A percentile compares a stretch with the other conserved stretches of the same genome.
phyloP scores from a whole-genome alignment of 2,329 filamentous ascomycete species.

The Curvularia verruculosa region DNA sequence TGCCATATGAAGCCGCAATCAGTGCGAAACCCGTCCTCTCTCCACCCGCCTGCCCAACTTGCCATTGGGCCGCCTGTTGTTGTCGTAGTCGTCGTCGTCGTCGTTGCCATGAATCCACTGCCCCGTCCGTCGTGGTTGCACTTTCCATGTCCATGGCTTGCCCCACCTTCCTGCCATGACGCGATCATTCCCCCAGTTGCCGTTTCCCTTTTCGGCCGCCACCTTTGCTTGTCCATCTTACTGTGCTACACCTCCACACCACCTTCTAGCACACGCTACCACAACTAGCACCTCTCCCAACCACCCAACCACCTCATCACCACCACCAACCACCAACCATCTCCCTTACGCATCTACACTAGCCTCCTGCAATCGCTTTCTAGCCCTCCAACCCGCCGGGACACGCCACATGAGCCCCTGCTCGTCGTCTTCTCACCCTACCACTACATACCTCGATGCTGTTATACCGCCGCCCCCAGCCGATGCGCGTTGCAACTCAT shows the following conservation, averaged over 20 bases:
- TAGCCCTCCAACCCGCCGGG: conserved; percentile 17
- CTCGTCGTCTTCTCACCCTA: background rate
- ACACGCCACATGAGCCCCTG: conserved; percentile 10
- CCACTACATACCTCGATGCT: too few relatives aligned
- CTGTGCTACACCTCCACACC: too few relatives aligned
- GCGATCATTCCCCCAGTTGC: conserved; percentile 16
- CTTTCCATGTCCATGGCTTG: conserved; percentile 19
- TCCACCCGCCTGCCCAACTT: too few relatives aligned
- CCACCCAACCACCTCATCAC: background rate
- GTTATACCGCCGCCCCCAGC: background rate
- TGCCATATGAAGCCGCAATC: conserved; percentile 1
- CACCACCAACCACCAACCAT: background rate
- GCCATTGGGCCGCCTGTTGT: too few relatives aligned
- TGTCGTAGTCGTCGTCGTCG: too few relatives aligned
- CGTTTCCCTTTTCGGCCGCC: conserved; percentile 29
- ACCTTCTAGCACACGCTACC: conserved; percentile 5
- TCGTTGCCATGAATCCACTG: too few relatives aligned
- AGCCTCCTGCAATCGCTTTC: conserved; percentile 19
- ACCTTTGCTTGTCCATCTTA: too few relatives aligned
- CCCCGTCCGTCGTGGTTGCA: conserved; percentile 27
- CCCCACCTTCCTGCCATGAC: conserved; percentile 32
- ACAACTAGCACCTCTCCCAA: background rate
- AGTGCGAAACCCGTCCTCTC: background rate
- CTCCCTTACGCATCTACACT: background rate
- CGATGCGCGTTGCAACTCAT: background rate